Base-by-base conservation (phyloP, 192 early-diverging fungal species). In the Gryganskiella cystojenkinii region DNA sequence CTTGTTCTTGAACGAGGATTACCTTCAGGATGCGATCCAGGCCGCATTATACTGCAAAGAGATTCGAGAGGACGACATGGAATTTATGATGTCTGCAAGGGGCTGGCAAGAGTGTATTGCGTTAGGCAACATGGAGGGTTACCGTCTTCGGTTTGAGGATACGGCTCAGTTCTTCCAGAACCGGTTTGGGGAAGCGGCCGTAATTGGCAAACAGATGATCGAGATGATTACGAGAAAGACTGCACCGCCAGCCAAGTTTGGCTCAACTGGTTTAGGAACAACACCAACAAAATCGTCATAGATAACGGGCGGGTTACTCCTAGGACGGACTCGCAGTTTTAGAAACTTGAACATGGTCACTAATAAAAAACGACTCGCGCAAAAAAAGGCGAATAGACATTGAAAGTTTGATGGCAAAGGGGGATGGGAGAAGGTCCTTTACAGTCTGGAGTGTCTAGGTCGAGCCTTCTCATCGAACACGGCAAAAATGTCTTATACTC, bases 61-160 rank as follows among this genome's bases (percentile, higher is more conserved):
- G 37, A 91, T 90, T 67, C 88, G 91, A 59, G 84, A 90, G 17
- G 92, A 93, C 66, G 93, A 95, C 61, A 88, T 92, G 85, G 95
- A 96, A 67, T 99, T 98, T 65, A 93, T 93, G 74, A 91, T 93
- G n/a, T 92, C 94, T 9, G 92, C 94, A 3, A 84, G 88, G 33
- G 95, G 95, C 31, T 99, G 98, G 98, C 95, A 92, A 27, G 94
- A 98, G 74, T 93, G 92, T 64, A 95, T 99, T 54, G 89, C 87
- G 25, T 65, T 91, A 56, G 93, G 92, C 1, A 89, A 86, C 31
- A 90, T 95, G 80, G 93, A 95, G 6, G 92, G 88, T 5, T 99
- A 99, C 76, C 83, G 87, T 25, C 80, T 84, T 53, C 85, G 95
- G 78, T 99, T 98, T 78, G 91, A 95, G 59, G 85, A 83, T 33